Evolutionary conservation across 2,329 filamentous ascomycete species (phyloP), one percentile per base, ranked within the genome.

Genomic region (Sporothrix pallida): DNA sequence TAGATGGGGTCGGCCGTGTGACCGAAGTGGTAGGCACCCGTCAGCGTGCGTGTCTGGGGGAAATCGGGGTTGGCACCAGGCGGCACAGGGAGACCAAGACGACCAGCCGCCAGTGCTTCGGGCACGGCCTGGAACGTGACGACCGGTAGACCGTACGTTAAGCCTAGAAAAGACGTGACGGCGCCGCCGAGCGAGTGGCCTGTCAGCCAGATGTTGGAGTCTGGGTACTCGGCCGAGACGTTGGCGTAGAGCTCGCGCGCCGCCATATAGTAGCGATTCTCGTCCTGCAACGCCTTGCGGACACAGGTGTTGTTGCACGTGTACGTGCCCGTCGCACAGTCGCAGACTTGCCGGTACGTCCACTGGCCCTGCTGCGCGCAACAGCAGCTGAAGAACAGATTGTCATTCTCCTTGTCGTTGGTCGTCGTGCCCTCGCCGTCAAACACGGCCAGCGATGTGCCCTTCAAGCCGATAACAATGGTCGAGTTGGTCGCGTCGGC

Each of bases 401-500:
- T 99, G 83, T 99, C 96, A 81, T 98, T 99, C 79, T 95, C 86
- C 84, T 99, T 99, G 84, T 99, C 96, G 78, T 97, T 97, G 37
- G 94, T 97, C 0, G 95, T 98, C 0, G 96, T 98, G 70, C 95
- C 95, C 52, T 95, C 93, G n/a, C 96, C 96, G 81, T 98, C 95
- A 80, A 98, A 98, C 3, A 98, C 91, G 13, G 96, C 95, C 1
- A 92, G 89, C 0, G 91, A 93, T 0, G 95, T 98, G 72, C 95
- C 96, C 83, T 99, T 99, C 73, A 99, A 83, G 5, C 94, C 95
- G 76, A 98, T 96, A 58, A 98, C 90, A 71, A 98, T 87, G 1
- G 95, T 98, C 50, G 89, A 89, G 81, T 98, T 98, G 54, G 84
- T 88, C 78, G 94, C 89, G 79, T 98, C 94, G 17, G 93, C 92